Percentiles rank a stretch among this genome's conserved stretches.
Evolutionary conservation across 176 grass and related monocot species (phyloP).

Genomic region (Coix lacrymajobi): DNA sequence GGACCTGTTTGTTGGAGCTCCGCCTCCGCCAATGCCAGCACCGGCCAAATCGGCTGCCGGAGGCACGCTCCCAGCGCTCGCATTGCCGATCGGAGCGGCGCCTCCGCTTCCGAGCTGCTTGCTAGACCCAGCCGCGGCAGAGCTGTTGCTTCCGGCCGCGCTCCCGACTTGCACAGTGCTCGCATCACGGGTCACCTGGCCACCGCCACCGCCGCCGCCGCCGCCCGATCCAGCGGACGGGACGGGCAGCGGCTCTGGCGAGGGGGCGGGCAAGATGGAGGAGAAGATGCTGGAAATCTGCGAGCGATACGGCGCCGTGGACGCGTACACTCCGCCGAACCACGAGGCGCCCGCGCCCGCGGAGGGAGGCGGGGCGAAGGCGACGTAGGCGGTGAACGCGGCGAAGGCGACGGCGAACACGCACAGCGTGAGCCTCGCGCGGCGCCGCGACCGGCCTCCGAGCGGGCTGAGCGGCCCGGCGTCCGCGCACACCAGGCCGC

Average conservation of each 20-base stretch:
- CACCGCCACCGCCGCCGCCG: background rate
- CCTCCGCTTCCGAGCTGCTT: slow-evolving; percentile 18
- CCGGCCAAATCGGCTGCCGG: background rate
- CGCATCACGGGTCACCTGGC: slow-evolving; percentile 4
- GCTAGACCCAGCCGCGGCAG: background rate
- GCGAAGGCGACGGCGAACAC: slow-evolving; percentile 54
- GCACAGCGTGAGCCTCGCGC: slow-evolving; percentile 55
- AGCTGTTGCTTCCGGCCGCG: background rate
- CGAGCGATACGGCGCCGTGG: slow-evolving; percentile 71
- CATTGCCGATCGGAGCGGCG: slow-evolving; percentile 33
- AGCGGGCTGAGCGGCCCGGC: slow-evolving; percentile 1
- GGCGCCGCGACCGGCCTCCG: slow-evolving; percentile 7
- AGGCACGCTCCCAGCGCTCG: background rate
- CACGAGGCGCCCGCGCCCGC: slow-evolving; percentile 25
- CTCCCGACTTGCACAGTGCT: background rate
- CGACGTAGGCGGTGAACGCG: slow-evolving; percentile 63
- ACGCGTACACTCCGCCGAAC: slow-evolving; percentile 63
- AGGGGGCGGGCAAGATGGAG: slow-evolving; percentile 41
- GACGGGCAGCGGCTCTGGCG: background rate
- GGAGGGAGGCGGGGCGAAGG: slow-evolving; percentile 25
- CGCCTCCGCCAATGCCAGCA: background rate
- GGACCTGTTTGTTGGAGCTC: background rate
- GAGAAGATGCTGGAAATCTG: slow-evolving; percentile 70
- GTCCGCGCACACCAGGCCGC: slow-evolving; percentile 32
- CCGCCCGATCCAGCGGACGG: slow-evolving; percentile 15